Evolutionary conservation across 1,284 basidiomycete genomes (phyloP).

Genomic region (Cystobasidium sp.): DNA sequence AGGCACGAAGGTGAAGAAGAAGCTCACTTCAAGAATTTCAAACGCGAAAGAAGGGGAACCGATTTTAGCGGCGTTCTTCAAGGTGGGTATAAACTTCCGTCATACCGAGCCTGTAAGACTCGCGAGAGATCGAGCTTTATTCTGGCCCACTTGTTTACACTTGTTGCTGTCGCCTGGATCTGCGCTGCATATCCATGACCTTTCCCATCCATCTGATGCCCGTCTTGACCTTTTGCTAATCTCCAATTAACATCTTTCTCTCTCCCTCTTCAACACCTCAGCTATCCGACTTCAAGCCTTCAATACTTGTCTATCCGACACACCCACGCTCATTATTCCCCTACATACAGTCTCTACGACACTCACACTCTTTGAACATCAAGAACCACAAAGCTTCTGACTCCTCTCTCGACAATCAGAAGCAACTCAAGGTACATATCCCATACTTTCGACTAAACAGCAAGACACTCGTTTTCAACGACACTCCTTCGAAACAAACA

Average conservation of each 20-base stretch:
- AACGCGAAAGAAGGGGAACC: conserved; percentile 8
- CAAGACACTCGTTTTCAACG: conserved; percentile 35
- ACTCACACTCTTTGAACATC: conserved; percentile 36
- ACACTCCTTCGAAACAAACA: conserved; percentile 23
- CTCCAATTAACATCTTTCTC: neutral
- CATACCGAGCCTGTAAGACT: conserved; percentile 7
- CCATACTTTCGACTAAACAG: conserved; percentile 18
- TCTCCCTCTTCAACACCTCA: conserved; percentile 21
- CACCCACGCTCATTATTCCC: conserved; percentile 13
- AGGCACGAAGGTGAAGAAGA: neutral
- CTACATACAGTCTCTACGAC: conserved; percentile 43
- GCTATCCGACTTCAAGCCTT: conserved; percentile 10
- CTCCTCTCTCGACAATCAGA: neutral
- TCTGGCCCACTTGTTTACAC: conserved; percentile 9
- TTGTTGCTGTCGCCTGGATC: conserved; percentile 7
- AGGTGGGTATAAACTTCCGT: neutral
- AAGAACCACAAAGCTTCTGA: neutral
- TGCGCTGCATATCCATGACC: neutral
- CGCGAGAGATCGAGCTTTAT: neutral
- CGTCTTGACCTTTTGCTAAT: neutral
- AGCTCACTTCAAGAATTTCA: neutral
- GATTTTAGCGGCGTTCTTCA: neutral
- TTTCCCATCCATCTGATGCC: neutral
- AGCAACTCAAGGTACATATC: neutral
- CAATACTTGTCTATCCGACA: conserved; percentile 14